Percentiles rank a stretch among this genome's conserved stretches.
These are phyloP conservation scores for Acacia crassicarpa DNA, from an alignment of 306 rosid genomes.

Conservation along the genomic window DNA sequence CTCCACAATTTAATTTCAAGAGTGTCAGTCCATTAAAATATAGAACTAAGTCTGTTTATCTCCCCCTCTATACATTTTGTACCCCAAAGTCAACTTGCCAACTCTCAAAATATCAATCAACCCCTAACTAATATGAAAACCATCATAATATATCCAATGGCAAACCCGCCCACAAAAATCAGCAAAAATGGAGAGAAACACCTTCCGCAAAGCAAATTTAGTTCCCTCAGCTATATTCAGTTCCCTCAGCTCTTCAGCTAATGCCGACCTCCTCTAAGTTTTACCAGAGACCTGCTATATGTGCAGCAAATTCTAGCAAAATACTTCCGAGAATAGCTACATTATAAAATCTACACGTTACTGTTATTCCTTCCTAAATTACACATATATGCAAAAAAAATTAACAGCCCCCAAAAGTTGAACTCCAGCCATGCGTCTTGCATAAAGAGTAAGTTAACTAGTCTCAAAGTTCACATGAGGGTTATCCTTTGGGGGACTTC, in stretches of 20 bases:
- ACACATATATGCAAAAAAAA: slow-evolving; percentile 38
- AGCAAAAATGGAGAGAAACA: slow-evolving; percentile 36
- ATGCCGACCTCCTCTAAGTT: slow-evolving; percentile 34
- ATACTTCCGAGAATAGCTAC: slow-evolving; percentile 38
- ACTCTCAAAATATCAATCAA: slow-evolving; percentile 33
- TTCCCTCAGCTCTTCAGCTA: slow-evolving; percentile 35
- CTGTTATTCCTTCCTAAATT: slow-evolving; percentile 47
- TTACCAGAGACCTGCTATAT: slow-evolving; percentile 37
- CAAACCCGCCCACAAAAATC: slow-evolving; percentile 38
- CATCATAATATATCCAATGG: slow-evolving; percentile 37
- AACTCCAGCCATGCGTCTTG: slow-evolving; percentile 32
- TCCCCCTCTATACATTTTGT: slow-evolving; percentile 55
- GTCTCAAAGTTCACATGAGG: slow-evolving; percentile 37
- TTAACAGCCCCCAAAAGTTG: slow-evolving; percentile 36
- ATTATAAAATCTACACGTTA: slow-evolving; percentile 50
- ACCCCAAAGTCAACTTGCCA: slow-evolving; percentile 38
- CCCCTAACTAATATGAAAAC: slow-evolving; percentile 47
- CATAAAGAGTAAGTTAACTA: slow-evolving; percentile 35
- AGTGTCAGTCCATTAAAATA: slow-evolving; percentile 35
- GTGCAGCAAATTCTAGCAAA: slow-evolving; percentile 43
- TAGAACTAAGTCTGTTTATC: slow-evolving; percentile 28
- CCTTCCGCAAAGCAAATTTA: slow-evolving; percentile 19
- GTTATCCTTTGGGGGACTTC: slow-evolving; percentile 40
- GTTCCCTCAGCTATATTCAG: slow-evolving; percentile 25
- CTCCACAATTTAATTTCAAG: slow-evolving; percentile 32